Evolutionary conservation across 768 basidiomycete species (phyloP), one percentile per base, ranked within the genome.

Genomic region (Termitomyces sp.): DNA sequence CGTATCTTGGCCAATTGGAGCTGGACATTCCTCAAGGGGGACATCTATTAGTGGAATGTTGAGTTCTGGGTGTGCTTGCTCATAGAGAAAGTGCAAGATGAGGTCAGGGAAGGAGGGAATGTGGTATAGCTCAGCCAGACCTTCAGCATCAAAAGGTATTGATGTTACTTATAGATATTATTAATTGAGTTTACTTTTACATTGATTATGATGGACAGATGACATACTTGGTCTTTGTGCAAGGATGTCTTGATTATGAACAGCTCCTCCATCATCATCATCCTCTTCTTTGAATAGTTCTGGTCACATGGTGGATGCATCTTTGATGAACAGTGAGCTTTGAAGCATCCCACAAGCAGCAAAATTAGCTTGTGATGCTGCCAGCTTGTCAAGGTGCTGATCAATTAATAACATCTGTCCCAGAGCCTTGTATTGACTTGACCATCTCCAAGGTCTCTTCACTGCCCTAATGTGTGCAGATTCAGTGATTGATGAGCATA

Each of bases 401-500:
- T 25, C 1, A 1, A 25, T 25, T 25, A 25, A 25, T 25, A 25
- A 25, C 25, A 25, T 25, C 25, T 25, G 25, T 25, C 25, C 25
- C 25, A 25, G 25, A 25, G 25, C 25, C 25, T 25, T 25, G 25
- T 25, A 25, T 25, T 25, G 25, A 25, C 25, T 25, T 25, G 25
- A 25, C 25, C 25, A 25, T 25, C 25, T 25, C 25, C 25, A 25
- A 25, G 1, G 25, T 25, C 1, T 25, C 25, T 25, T 25, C 25
- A 25, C 25, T 25, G 25, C 25, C 25, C 25, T 25, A 59, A n/a
- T 63, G 66, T 29, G 66, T 5, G 36, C 49, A 0, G 50, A 71
- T 56, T 76, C 73, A 0, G 73, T 76, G 20, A 73, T 74, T 14
- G 73, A 73, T 0, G 72, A 72, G 42, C 72, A 74, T 0, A 73